Evolutionary conservation across 306 rosid species (phyloP), one percentile per base, ranked within the genome.

Genomic region (Sicyos baderoa): DNA sequence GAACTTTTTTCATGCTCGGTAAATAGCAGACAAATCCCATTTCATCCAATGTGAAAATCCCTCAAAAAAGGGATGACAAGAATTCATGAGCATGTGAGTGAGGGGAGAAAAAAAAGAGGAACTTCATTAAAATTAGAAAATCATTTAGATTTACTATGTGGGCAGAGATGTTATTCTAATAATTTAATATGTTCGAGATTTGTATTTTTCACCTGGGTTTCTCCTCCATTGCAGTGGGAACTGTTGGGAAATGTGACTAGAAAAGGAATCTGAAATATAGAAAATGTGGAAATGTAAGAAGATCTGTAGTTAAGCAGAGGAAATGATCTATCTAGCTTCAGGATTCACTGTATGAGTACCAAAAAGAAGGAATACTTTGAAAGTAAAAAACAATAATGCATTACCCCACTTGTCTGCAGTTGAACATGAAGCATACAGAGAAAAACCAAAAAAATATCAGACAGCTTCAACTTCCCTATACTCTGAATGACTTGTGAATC

Each of bases 1-100:
- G 17, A 56, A 7, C 61, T 51, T 63, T 75, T 82, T 76, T 77
- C 79, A 70, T 77, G 78, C 82, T 72, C 70, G 73, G 82, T 75
- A 74, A 75, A 63, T 80, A 72, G 80, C 77, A 77, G 79, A 76
- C 44, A 18, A 75, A 78, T 6, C 65, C 74, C 81, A 62, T 72
- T 62, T 53, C 75, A 69, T 57, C 64, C 10, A 77, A 51, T 72
- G 64, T 49, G 71, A 65, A 74, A 64, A 63, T 66, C 72, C 76
- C 65, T 27, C 75, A 73, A 58, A 70, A 56, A 50, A 79, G 37
- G 32, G 27, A 14, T 25, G 50, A 29, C 12, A 70, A 70, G 21
- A 49, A 27, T 56, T 42, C 49, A 58, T 50, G 40, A 68, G 62
- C 70, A 65, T 52, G 68, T 65, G 81, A 68, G 76, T 42, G 51